Evolutionary conservation across 2,329 filamentous ascomycete genomes (phyloP).

Genomic region (Emericellopsis atlantica): DNA sequence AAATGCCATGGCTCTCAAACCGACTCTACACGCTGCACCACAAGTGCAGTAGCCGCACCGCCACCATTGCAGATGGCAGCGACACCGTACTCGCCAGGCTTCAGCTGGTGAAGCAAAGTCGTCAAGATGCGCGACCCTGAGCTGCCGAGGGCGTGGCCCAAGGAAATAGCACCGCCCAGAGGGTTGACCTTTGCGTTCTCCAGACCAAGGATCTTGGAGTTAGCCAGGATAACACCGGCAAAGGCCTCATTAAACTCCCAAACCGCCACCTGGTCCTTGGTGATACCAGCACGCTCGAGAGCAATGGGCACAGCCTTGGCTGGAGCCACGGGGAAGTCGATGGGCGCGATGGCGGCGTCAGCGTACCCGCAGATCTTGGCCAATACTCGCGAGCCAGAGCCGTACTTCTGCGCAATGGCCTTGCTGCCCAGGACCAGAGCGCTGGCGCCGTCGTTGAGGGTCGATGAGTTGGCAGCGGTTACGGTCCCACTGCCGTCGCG

Average conservation of each 20-base stretch:
- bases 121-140: constrained; percentile 86
- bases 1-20: constrained; percentile 20
- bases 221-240: constrained; percentile 87
- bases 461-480: constrained; percentile 88
- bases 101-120: constrained; percentile 80
- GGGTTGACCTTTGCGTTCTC: constrained; percentile 73
- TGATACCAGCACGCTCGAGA: constrained; percentile 77
- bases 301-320: constrained; percentile 86
- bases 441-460: constrained; percentile 87
- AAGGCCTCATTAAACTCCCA: constrained; percentile 99
- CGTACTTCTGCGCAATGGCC: constrained; percentile 69
- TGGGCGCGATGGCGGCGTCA: constrained; percentile 79
- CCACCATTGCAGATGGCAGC: constrained; percentile 97
- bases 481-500: constrained; percentile 78
- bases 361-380: constrained; percentile 76
- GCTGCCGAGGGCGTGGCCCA: constrained; percentile 87
- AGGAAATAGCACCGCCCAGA: constrained; percentile 79
- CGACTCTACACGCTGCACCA: constrained; percentile 69
- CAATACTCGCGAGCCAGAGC: constrained; percentile 65
- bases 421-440: constrained; percentile 78
- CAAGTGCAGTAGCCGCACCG: constrained; percentile 79
- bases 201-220: constrained; percentile 81
- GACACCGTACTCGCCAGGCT: constrained; percentile 86
- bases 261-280: constrained; percentile 78
- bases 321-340: constrained; percentile 91